Evolutionary conservation across 164 flowering plant species (phyloP).

Genomic region (Liriodendron chinense): DNA sequence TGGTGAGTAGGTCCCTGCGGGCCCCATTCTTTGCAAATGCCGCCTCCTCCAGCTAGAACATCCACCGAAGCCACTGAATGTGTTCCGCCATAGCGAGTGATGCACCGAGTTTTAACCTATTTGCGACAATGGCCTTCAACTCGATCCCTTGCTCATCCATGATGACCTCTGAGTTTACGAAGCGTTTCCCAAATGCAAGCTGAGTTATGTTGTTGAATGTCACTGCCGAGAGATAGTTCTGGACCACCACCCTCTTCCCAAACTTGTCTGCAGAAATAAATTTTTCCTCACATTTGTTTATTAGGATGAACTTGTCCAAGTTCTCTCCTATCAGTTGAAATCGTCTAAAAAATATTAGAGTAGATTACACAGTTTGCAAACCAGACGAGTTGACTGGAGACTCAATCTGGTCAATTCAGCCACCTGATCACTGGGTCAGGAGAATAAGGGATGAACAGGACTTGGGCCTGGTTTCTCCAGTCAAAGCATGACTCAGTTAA

Average conservation of each 20-base stretch:
- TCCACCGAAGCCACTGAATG: constrained; percentile 49
- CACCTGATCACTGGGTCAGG: no score
- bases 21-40: constrained; percentile 40
- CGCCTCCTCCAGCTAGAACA: constrained; percentile 40
- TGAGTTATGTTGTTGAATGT: constrained; percentile 61
- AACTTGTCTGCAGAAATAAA: constrained; percentile 8
- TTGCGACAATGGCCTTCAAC: constrained; percentile 40
- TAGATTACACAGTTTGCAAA: no score
- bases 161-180: constrained; percentile 37
- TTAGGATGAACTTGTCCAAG: no score
- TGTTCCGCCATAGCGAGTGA: constrained; percentile 42
- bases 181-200: constrained; percentile 50
- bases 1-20: constrained; percentile 40
- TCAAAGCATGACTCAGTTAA: no score
- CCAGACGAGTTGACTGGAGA: no score
- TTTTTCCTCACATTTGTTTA: no score
- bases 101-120: constrained; percentile 39
- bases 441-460: no score
- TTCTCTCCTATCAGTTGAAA: no score
- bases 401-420: no score
- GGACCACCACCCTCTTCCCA: constrained; percentile 37
- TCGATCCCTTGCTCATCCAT: constrained; percentile 49
- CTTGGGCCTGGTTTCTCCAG: no score
- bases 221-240: constrained; percentile 37
- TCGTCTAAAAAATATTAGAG: no score